A percentile compares a stretch with the other conserved stretches of the same genome.
Evolutionary conservation across 2,329 filamentous ascomycete genomes (phyloP).

Genomic region (Xylariaceae sp.): DNA sequence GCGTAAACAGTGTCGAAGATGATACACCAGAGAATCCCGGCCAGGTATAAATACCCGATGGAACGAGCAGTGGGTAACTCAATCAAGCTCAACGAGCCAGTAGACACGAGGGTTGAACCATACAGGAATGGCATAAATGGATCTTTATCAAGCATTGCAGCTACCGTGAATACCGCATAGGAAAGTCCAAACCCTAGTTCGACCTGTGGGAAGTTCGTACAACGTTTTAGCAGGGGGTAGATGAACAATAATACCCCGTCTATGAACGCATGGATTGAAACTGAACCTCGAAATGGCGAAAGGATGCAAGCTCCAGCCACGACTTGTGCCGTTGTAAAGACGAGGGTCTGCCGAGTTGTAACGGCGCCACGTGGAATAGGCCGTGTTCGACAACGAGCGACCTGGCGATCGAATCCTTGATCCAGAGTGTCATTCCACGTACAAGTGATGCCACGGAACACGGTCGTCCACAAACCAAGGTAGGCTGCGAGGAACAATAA

Average conservation of each 20-base stretch:
- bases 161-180: conserved; percentile 44
- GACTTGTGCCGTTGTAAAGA: conserved; percentile 41
- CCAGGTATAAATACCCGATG: background rate
- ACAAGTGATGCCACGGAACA: conserved; percentile 48
- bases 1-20: conserved; percentile 15
- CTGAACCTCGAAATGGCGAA: conserved; percentile 22
- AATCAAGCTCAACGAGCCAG: background rate
- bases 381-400: conserved; percentile 45
- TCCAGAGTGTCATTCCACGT: conserved; percentile 55
- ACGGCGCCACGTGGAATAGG: conserved; percentile 48
- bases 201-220: conserved; percentile 49
- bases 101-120: background rate
- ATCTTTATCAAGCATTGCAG: conserved; percentile 34
- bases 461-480: conserved; percentile 33
- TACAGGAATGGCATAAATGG: conserved; percentile 39
- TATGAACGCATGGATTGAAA: background rate
- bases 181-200: conserved; percentile 47
- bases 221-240: conserved; percentile 48
- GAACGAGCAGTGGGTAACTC: background rate
- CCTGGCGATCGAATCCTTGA: conserved; percentile 48
- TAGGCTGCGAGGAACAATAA: background rate
- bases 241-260: conserved; percentile 37
- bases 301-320: conserved; percentile 31
- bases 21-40: conserved; percentile 8
- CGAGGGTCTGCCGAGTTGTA: conserved; percentile 24